These are phyloP conservation scores for Gentiana straminea DNA, from an alignment of 257 asterid genomes.

Conservation along the genomic window DNA sequence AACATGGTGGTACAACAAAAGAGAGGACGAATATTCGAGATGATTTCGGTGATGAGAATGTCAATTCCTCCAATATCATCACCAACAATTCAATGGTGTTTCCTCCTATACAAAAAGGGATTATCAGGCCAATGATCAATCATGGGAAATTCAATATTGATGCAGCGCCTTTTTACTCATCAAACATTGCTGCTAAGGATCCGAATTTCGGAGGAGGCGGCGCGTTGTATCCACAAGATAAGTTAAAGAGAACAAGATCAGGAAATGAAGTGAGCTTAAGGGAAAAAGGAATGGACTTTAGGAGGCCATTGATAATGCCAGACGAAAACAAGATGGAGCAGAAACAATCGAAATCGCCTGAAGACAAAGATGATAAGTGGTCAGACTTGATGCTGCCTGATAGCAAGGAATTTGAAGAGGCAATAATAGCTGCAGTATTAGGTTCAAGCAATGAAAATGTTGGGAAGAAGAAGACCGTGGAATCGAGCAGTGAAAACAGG, in stretches of 20 bases:
- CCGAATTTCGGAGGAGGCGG: background rate
- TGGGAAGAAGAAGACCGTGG: constrained; percentile 7
- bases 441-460: constrained; percentile 16
- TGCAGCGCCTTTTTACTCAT: constrained; percentile 62
- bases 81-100: constrained; percentile 9
- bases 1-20: constrained; percentile 10
- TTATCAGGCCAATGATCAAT: constrained; percentile 9
- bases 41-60: constrained; percentile 61
- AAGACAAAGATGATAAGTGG: constrained; percentile 26
- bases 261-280: constrained; percentile 23
- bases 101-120: constrained; percentile 19
- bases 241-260: constrained; percentile 69
- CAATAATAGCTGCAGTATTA: constrained; percentile 67
- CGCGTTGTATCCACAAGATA: constrained; percentile 16
- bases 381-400: constrained; percentile 54
- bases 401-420: constrained; percentile 71
- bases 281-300: constrained; percentile 9
- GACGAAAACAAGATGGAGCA: constrained; percentile 31
- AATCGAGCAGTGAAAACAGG: constrained; percentile 11
- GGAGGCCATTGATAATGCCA: constrained; percentile 13
- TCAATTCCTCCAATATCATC: constrained; percentile 11
- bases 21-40: constrained; percentile 16
- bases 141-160: constrained; percentile 45
- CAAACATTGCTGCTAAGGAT: constrained; percentile 23
- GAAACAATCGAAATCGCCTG: constrained; percentile 37